A percentile compares a stretch with the other conserved stretches of the same genome.
Evolutionary conservation across 2,329 filamentous ascomycete species (phyloP).

Genomic region (Endothia cerciana): DNA sequence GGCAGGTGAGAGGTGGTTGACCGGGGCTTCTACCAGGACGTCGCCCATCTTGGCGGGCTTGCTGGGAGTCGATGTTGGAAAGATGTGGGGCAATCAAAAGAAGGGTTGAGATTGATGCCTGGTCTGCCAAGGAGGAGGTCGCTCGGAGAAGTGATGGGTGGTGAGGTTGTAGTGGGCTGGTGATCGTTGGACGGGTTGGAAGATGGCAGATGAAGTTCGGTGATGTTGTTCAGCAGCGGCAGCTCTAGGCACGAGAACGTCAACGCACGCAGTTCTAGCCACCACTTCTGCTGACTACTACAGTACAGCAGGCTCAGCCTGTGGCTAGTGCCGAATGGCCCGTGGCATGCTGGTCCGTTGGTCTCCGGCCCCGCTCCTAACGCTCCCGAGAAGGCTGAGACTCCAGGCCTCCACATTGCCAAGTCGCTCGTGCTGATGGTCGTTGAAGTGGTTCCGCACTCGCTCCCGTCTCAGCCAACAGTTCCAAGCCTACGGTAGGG

Average conservation of each 20-base stretch:
- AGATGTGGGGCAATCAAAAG: background rate
- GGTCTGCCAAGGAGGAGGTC: background rate
- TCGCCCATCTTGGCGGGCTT: slow-evolving; percentile 71
- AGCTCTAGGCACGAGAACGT: slow-evolving; percentile 30
- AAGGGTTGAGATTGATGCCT: background rate
- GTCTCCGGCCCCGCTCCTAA: slow-evolving; percentile 19
- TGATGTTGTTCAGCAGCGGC: slow-evolving; percentile 19
- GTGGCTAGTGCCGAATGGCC: slow-evolving; percentile 9
- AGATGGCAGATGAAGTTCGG: slow-evolving; percentile 20
- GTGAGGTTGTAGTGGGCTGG: background rate
- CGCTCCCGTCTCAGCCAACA: background rate
- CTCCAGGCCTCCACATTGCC: background rate
- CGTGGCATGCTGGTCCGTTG: background rate
- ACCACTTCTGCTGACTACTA: slow-evolving; percentile 21
- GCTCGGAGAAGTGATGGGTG: background rate
- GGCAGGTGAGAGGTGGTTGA: slow-evolving; percentile 73
- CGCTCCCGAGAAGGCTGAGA: background rate
- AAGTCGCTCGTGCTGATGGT: background rate
- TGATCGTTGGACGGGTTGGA: background rate
- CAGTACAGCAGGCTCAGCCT: background rate
- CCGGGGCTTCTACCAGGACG: slow-evolving; percentile 80
- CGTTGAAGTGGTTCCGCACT: background rate
- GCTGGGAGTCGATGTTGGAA: slow-evolving; percentile 12
- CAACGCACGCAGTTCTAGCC: slow-evolving; percentile 27
- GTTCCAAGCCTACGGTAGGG: background rate